These are phyloP conservation scores for Naganishia onofrii DNA, from an alignment of 768 basidiomycete species.

Conservation along the genomic window DNA sequence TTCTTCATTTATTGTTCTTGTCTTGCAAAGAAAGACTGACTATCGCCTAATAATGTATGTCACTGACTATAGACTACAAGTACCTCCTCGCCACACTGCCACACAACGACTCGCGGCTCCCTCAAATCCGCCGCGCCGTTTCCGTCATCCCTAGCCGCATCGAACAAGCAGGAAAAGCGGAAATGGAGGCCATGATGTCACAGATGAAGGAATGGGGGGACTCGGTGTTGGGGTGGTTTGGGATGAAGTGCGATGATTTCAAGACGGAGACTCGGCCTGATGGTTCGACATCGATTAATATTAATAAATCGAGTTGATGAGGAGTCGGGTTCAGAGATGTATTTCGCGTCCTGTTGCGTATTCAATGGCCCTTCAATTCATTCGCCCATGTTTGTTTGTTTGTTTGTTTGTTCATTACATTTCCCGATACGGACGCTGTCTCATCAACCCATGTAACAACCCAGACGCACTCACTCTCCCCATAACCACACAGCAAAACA, in stretches of 20 bases:
- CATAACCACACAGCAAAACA: no score
- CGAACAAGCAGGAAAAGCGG: conserved; percentile 14
- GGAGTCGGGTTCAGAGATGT: neutral
- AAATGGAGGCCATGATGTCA: conserved; percentile 15
- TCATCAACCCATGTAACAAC: no score
- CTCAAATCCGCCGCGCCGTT: conserved; percentile 2
- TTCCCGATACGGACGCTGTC: no score
- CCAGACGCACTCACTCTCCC: no score
- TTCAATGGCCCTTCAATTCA: neutral
- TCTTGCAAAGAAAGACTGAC: no score
- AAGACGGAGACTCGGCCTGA: conserved; percentile 19
- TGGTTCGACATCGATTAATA: conserved; percentile 14
- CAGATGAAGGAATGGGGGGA: conserved; percentile 24
- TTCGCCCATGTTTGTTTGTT: no score
- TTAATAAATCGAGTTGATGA: conserved; percentile 7
- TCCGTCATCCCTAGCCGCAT: conserved; percentile 13
- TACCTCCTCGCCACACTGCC: conserved; percentile 2
- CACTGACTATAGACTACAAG: neutral
- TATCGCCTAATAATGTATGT: no score
- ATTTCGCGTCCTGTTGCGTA: neutral
- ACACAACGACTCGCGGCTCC: conserved; percentile 6
- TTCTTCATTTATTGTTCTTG: no score
- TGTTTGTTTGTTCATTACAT: no score
- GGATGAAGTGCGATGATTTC: conserved; percentile 25
- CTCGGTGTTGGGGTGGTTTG: conserved; percentile 10